Evolutionary conservation across 768 basidiomycete genomes (phyloP), one percentile per base, ranked within the genome.

Genomic region (Pleurotus tuber-regium): DNA sequence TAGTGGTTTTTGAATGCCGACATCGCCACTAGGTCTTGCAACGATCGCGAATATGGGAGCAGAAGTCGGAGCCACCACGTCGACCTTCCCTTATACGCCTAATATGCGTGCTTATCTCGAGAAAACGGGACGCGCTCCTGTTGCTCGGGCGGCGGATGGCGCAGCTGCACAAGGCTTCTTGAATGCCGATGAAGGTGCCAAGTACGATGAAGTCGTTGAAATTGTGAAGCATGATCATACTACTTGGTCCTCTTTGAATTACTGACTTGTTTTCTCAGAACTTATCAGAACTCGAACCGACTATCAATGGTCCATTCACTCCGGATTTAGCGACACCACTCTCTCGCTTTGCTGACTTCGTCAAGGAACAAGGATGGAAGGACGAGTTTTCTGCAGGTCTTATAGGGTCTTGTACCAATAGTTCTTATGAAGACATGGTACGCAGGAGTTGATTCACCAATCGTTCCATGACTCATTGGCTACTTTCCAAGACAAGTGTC

Each of bases 11-110:
- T 24, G 5, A 33, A 25, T 18, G 4, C 21, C 33, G 11, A 48
- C 33, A 50, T 42, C 52, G 11, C 39, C 21, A 43, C 28, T 43
- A 89, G 89, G 91, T 50, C 72, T 97, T 49, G 97, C 96, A 1
- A 98, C 97, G 1, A 89, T 99, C 50, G 89, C 92, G 38, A 98
- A 99, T 69, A 99, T 98, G 97, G 97, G 97, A 44, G 97, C 97
- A 10, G 97, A 99, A 74, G 95, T 98, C n/a, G 97, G 97, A 31
- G 97, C 97, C n/a, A 99, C 97, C 1, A 98, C 97, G 0, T 96
- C 95, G 1, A 92, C 89, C 4, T 99, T 99, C 79, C 95, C 96
- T 4, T 99, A 98, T 70, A 93, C 92, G 12, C 69, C 80, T 14
- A 83, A 83, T 61, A 98, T 98, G 96, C 79, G 84, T 26, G 76